phyloP scores from a whole-genome alignment of 306 rosid genomes.

The Corylus heterophylla region DNA sequence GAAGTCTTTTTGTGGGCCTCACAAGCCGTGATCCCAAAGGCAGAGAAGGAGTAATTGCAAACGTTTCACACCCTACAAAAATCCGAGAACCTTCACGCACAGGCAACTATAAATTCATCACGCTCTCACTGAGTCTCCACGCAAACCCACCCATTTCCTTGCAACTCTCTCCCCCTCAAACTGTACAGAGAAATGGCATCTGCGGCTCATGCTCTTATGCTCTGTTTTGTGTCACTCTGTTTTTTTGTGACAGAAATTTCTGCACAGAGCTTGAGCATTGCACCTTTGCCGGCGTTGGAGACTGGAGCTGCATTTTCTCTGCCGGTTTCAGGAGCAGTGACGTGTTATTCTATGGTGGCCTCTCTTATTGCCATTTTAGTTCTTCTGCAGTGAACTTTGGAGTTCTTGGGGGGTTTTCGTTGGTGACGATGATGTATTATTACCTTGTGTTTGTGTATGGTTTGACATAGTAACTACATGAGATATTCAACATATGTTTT shows the following conservation, averaged over 20 bases:
- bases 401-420: conserved; percentile 15
- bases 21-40: conserved; percentile 19
- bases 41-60: not conserved
- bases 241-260: conserved; percentile 24
- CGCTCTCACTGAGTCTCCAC: not conserved
- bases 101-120: conserved; percentile 39
- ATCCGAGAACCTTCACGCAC: not conserved
- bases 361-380: conserved; percentile 41
- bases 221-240: conserved; percentile 32
- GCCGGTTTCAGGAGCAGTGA: conserved; percentile 36
- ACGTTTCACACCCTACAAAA: conserved; percentile 10
- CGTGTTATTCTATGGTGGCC: conserved; percentile 39
- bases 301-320: conserved; percentile 53
- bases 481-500: not conserved
- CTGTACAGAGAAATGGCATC: conserved; percentile 40
- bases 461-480: not conserved
- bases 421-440: conserved; percentile 2
- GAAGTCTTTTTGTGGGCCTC: conserved; percentile 3
- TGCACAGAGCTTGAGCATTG: conserved; percentile 39
- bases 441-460: not conserved
- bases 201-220: conserved; percentile 24
- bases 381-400: conserved; percentile 27
- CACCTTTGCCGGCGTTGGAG: conserved; percentile 51
- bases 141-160: not conserved
- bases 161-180: not conserved